phyloP scores from a whole-genome alignment of 306 rosid genomes.

The Heteromeles arbutifolia region DNA sequence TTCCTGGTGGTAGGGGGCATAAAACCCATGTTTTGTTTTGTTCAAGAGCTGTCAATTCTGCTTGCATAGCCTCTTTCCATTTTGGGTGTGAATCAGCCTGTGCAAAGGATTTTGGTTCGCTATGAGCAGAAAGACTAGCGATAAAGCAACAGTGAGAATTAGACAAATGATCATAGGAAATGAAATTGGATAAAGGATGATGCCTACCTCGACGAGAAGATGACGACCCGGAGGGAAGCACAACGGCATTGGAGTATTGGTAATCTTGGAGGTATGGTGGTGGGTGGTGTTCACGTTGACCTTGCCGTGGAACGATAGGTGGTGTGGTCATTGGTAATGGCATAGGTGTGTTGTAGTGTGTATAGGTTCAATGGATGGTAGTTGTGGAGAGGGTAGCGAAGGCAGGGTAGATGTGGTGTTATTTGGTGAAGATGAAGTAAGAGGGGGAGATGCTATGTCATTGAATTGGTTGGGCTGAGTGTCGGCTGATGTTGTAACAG shows the following conservation, averaged over 20 bases:
- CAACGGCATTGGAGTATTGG: neutral
- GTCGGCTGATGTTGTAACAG: neutral
- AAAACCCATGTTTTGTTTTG: neutral
- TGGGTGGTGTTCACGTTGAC: neutral
- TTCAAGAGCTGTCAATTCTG: too few species aligned
- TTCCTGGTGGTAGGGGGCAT: neutral
- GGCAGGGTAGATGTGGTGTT: neutral
- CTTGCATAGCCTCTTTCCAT: too few species aligned
- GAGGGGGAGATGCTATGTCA: neutral
- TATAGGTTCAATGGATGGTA: neutral
- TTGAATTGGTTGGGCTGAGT: neutral
- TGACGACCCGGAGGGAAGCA: neutral
- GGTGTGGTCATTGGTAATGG: neutral
- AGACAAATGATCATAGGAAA: too few species aligned
- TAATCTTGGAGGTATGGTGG: neutral
- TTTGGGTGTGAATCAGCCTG: too few species aligned
- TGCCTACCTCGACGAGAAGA: neutral
- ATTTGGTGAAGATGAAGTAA: neutral
- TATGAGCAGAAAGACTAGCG: too few species aligned
- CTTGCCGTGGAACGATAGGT: neutral
- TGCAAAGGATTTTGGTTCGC: too few species aligned
- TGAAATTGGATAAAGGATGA: neutral
- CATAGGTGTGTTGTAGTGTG: neutral
- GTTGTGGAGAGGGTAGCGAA: neutral
- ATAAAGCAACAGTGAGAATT: too few species aligned